Evolutionary conservation across 140 eudicot genomes (phyloP).

Genomic region (Oenanthe javanica): DNA sequence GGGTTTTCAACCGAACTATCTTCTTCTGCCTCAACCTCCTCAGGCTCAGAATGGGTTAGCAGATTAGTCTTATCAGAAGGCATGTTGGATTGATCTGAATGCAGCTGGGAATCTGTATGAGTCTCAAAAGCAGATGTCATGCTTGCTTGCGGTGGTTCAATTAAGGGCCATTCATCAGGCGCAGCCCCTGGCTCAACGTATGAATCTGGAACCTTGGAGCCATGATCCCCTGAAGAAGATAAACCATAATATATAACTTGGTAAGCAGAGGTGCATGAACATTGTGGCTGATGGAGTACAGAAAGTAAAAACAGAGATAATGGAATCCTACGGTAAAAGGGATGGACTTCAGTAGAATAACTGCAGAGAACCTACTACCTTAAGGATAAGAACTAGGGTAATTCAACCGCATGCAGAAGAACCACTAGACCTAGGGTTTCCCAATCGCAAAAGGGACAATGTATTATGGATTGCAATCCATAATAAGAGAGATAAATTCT

Average conservation of each 20-base stretch:
- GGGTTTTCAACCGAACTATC: conserved; percentile 40
- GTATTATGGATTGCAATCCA: not conserved
- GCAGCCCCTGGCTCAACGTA: conserved; percentile 25
- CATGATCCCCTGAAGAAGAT: conserved; percentile 29
- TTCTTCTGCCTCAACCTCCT: conserved; percentile 47
- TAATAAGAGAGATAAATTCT: not conserved
- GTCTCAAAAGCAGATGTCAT: conserved; percentile 29
- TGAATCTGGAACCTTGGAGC: conserved; percentile 31
- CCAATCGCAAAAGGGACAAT: not conserved
- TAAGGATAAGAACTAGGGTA: not conserved
- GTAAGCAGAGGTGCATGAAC: conserved; percentile 30
- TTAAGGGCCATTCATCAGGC: conserved; percentile 81
- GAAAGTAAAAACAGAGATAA: not conserved
- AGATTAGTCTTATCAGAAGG: conserved; percentile 34
- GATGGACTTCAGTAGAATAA: not conserved
- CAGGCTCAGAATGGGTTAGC: conserved; percentile 26
- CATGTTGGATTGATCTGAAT: conserved; percentile 31
- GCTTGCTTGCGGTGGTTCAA: conserved; percentile 54
- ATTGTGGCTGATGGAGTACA: conserved; percentile 12
- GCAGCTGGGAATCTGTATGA: conserved; percentile 38
- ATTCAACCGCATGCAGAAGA: not conserved
- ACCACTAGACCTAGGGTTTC: not conserved
- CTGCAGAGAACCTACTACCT: not conserved
- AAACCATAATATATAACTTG: conserved; percentile 27
- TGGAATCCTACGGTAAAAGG: not conserved